Conservation (phyloP, 495 filamentous ascomycete genomes). For the Aspergillus olivimuriae region DNA sequence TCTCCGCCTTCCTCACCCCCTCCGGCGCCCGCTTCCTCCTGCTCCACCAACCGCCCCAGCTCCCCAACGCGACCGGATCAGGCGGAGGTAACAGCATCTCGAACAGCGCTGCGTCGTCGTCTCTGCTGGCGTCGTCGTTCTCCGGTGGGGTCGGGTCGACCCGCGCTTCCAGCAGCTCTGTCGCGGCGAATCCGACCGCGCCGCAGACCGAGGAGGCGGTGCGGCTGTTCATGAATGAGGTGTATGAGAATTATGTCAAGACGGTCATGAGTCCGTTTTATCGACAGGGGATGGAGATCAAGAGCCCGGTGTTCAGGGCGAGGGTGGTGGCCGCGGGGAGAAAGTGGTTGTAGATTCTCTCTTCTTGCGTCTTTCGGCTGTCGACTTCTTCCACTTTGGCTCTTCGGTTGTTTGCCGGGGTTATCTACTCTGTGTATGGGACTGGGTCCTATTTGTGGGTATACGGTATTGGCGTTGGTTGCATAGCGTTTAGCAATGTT, state of each 20-base stretch:
- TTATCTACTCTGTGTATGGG: too few relatives aligned
- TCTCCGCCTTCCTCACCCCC: conserved; percentile 83
- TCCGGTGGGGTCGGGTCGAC: conserved; percentile 25
- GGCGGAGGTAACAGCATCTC: conserved; percentile 8
- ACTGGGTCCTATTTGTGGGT: too few relatives aligned
- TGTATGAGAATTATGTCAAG: conserved; percentile 93
- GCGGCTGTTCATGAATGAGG: conserved; percentile 84
- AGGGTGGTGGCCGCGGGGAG: conserved; percentile 80
- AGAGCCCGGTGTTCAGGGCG: conserved; percentile 74
- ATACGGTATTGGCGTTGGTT: too few relatives aligned
- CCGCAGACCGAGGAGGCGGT: conserved; percentile 92
- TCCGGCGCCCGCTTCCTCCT: conserved; percentile 73
- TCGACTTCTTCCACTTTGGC: background rate
- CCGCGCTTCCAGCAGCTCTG: conserved; percentile 53
- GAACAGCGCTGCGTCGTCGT: conserved; percentile 6
- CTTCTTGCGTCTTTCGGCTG: background rate
- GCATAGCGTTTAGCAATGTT: too few relatives aligned
- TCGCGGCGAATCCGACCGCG: conserved; percentile 74
- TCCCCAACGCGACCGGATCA: conserved; percentile 28
- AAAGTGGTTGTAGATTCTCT: conserved; percentile 68
- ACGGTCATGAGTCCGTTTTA: conserved; percentile 98
- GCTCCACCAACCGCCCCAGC: conserved; percentile 65
- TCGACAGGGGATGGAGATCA: conserved; percentile 69
- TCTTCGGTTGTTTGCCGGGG: background rate
- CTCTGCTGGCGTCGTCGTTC: conserved; percentile 22